phyloP scores from a whole-genome alignment of 2,329 filamentous ascomycete species.

The Lecanosticta acicola region DNA sequence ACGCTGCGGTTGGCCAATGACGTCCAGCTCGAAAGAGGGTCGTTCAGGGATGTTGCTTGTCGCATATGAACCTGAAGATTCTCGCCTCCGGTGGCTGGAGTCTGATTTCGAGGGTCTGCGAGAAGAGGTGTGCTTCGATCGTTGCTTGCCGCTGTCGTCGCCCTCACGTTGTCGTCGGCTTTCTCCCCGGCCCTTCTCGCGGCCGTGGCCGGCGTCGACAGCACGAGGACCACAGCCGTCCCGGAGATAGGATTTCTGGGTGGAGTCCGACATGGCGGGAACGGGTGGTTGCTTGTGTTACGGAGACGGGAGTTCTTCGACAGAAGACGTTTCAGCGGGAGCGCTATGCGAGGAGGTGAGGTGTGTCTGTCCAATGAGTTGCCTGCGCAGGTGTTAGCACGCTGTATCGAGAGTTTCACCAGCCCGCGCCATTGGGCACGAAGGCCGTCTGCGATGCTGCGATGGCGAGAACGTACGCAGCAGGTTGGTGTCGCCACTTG shows the following conservation, averaged over 20 bases:
- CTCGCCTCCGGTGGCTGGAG: conserved; percentile 22
- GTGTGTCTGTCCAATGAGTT: conserved; percentile 6
- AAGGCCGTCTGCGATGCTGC: not conserved
- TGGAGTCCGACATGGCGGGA: conserved; percentile 21
- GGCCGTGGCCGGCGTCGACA: conserved; percentile 21
- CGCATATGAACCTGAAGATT: conserved; percentile 13
- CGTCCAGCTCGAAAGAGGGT: conserved; percentile 29
- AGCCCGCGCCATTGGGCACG: not conserved
- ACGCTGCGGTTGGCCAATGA: conserved; percentile 28
- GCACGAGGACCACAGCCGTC: conserved; percentile 27
- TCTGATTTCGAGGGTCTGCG: conserved; percentile 25
- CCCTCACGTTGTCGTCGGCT: conserved; percentile 17
- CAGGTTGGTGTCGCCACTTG: conserved; percentile 17
- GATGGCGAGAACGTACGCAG: not conserved
- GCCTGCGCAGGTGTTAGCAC: conserved; percentile 2
- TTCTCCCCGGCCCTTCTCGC: conserved; percentile 19
- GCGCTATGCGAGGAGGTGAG: not conserved
- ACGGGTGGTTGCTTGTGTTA: conserved; percentile 6
- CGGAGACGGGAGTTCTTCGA: not conserved
- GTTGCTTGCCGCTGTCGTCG: conserved; percentile 17
- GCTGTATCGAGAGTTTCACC: not conserved
- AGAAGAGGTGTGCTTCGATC: conserved; percentile 20
- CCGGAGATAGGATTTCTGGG: conserved; percentile 25
- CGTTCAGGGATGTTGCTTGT: conserved; percentile 12
- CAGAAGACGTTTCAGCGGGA: conserved; percentile 1